Evolutionary conservation across 345 rosid genomes (phyloP), one percentile per base, ranked within the genome.

Genomic region (Conringia planisiliqua): DNA sequence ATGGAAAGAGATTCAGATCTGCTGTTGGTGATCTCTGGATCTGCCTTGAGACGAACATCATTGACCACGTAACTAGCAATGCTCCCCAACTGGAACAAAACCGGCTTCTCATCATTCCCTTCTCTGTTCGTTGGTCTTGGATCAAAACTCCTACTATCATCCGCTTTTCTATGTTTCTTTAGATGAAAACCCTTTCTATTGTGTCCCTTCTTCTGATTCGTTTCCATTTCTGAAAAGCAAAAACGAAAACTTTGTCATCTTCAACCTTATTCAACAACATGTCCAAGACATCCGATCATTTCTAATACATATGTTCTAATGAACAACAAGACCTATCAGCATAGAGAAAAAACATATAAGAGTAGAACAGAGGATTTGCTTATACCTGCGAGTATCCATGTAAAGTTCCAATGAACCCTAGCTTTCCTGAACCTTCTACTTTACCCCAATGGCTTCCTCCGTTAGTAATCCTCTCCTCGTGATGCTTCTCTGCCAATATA

Each of bases 11-110:
- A 50, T 16, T 51, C 50, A 27, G 67, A 58, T 14, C 26, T 65
- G 33, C 55, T 66, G 18, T 39, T 58, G 43, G 70, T 40, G 51
- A 69, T 71, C 73, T 66, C 68, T 51, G 69, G 68, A 71, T 66
- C 77, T 66, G 10, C 3, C 18, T 72, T 57, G 51, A 39, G 72
- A 58, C 48, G 57, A 66, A 12, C 68, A 57, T 77, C 72, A 32
- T 32, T 58, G 54, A 65, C 48, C 24, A 14, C 65, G 1, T 40
- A 76, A 42, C 79, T 77, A 66, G 77, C 77, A 72, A 78, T 66
- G 73, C 81, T 72, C 20, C 73, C 77, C 57, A 78, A 66, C 11
- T 78, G 77, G 22, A 78, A 78, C 73, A 78, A 17, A 40, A 71
- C 68, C 17, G 77, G 77, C 46, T 78, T 78, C 69, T 72, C 79